Conservation (phyloP, 2,329 filamentous ascomycete species). For the Penicillium sp. region DNA sequence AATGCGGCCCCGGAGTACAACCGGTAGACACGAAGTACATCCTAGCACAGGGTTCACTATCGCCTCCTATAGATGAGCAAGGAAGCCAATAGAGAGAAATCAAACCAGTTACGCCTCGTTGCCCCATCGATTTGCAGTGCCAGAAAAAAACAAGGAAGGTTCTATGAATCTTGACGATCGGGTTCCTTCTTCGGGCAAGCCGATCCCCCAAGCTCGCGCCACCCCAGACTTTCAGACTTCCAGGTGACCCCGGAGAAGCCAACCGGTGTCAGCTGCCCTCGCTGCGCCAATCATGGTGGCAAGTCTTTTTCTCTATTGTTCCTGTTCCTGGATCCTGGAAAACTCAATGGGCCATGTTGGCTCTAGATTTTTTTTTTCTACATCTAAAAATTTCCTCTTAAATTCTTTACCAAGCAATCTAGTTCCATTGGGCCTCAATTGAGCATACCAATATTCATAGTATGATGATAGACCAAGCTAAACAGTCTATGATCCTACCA, state of each 20-base stretch:
- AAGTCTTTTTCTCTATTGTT: not conserved
- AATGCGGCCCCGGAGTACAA: not conserved
- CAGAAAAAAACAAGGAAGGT: not conserved
- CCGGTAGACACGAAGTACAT: too few species aligned
- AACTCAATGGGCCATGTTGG: slow-evolving; percentile 9
- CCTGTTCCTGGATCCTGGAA: slow-evolving; percentile 5
- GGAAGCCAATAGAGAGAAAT: too few species aligned
- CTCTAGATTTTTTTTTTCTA: slow-evolving; percentile 1
- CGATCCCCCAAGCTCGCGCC: slow-evolving; percentile 10
- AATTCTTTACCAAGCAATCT: too few species aligned
- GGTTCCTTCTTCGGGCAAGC: slow-evolving; percentile 16
- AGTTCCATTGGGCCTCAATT: too few species aligned
- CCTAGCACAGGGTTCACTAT: too few species aligned
- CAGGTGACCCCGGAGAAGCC: slow-evolving; percentile 7
- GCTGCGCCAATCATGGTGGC: slow-evolving; percentile 1
- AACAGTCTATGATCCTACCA: too few species aligned
- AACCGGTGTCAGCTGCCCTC: not conserved
- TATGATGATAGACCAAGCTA: too few species aligned
- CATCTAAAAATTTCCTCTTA: too few species aligned
- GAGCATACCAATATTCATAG: too few species aligned
- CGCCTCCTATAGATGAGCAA: too few species aligned
- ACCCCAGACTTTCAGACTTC: slow-evolving; percentile 7
- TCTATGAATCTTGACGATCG: slow-evolving; percentile 8
- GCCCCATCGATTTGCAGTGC: too few species aligned
- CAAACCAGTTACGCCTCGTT: too few species aligned